phyloP scores from a whole-genome alignment of 2,329 filamentous ascomycete genomes.

The Incumbomyces delicatus region DNA sequence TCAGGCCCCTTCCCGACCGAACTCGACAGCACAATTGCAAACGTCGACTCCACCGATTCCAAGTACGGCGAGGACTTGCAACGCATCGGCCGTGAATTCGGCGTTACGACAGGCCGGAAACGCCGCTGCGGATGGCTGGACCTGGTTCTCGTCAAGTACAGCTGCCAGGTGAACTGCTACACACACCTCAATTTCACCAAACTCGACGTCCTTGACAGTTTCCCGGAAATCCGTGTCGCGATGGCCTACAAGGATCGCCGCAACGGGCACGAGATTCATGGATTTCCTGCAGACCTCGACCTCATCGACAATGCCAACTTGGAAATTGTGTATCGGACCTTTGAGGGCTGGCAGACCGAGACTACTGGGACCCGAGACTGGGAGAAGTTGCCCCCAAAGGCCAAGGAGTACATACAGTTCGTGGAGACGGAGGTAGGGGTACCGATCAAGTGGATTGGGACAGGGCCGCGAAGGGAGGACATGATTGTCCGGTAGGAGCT shows the following conservation, averaged over 20 bases:
- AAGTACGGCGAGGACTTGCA: slow-evolving; percentile 40
- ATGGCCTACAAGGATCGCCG: slow-evolving; percentile 42
- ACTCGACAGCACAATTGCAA: slow-evolving; percentile 15
- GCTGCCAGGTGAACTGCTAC: slow-evolving; percentile 45
- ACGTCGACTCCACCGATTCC: slow-evolving; percentile 13
- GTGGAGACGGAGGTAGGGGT: slow-evolving; percentile 50
- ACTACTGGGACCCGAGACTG: slow-evolving; percentile 49
- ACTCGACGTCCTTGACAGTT: slow-evolving; percentile 54
- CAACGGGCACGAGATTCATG: slow-evolving; percentile 40
- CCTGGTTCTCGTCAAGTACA: slow-evolving; percentile 54
- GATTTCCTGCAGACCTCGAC: slow-evolving; percentile 50
- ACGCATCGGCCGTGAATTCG: slow-evolving; percentile 41
- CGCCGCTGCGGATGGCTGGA: slow-evolving; percentile 58
- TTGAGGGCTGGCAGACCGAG: slow-evolving; percentile 52
- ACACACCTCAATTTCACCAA: slow-evolving; percentile 54
- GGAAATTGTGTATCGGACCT: slow-evolving; percentile 49
- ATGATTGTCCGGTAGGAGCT: slow-evolving; percentile 44
- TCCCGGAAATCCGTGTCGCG: slow-evolving; percentile 53
- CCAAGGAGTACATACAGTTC: slow-evolving; percentile 51
- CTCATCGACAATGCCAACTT: slow-evolving; percentile 33
- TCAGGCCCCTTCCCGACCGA: slow-evolving; percentile 56
- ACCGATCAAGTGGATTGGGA: slow-evolving; percentile 53
- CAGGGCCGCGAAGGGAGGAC: slow-evolving; percentile 50
- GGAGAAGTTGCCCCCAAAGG: slow-evolving; percentile 48
- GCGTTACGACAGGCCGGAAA: slow-evolving; percentile 51